Conservation (phyloP, 371 early-diverging fungal genomes). For the Rhizopus microsporus region DNA sequence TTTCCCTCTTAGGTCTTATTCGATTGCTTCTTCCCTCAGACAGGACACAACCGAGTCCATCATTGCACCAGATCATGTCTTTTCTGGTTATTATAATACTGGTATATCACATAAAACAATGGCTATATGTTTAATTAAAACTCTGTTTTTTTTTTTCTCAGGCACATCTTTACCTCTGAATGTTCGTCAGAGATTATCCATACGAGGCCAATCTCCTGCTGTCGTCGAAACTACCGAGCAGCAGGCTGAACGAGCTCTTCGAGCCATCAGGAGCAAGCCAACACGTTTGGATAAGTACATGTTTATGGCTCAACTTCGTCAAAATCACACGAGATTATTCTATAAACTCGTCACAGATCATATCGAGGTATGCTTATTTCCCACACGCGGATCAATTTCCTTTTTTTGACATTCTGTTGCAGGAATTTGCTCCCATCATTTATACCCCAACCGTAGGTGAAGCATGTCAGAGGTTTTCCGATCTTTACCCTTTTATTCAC, state of each 20-base stretch:
- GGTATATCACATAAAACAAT: constrained; percentile 7
- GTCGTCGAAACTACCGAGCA: constrained; percentile 68
- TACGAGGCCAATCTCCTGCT: constrained; percentile 72
- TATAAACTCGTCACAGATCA: constrained; percentile 75
- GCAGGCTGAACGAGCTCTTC: constrained; percentile 74
- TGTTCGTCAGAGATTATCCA: constrained; percentile 53
- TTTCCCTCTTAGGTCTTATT: not conserved
- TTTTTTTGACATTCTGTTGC: constrained; percentile 4
- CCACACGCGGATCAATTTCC: too few relatives aligned
- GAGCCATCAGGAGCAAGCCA: constrained; percentile 64
- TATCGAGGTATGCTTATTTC: constrained; percentile 55
- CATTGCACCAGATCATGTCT: constrained; percentile 1
- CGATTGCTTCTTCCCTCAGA: not conserved
- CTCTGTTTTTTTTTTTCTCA: constrained; percentile 4
- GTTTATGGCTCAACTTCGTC: constrained; percentile 79
- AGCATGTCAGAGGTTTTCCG: constrained; percentile 87
- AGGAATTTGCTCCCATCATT: constrained; percentile 79
- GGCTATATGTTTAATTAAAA: not conserved
- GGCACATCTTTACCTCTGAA: constrained; percentile 55
- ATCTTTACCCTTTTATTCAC: constrained; percentile 81
- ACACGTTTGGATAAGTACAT: constrained; percentile 77
- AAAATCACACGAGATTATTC: constrained; percentile 77
- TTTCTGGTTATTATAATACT: constrained; percentile 18
- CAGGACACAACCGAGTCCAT: not conserved
- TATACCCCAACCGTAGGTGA: constrained; percentile 93